Evolutionary conservation across 768 basidiomycete genomes (phyloP).

Genomic region (Termitomyces titanicus): DNA sequence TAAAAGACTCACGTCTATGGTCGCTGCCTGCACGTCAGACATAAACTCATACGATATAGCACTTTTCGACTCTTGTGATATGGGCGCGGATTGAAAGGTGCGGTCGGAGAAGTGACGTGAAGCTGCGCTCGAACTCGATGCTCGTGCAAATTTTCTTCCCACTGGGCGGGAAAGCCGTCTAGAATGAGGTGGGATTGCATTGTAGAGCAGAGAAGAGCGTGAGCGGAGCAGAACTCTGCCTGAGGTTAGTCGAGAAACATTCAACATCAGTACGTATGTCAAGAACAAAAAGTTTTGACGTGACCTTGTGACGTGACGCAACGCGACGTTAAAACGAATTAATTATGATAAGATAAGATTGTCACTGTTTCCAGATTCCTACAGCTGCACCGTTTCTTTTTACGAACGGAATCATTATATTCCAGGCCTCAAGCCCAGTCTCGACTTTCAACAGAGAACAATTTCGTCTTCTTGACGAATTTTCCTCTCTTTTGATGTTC

Average conservation of each 20-base stretch:
- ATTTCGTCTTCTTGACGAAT: too few relatives aligned
- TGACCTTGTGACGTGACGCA: background rate
- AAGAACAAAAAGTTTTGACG: background rate
- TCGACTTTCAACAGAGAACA: too few relatives aligned
- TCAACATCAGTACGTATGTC: background rate
- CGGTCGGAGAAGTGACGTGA: conserved; percentile 26
- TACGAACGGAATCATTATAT: too few relatives aligned
- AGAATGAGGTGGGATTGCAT: too few relatives aligned
- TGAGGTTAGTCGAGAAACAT: background rate
- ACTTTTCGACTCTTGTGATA: conserved; percentile 37
- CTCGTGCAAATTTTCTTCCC: background rate
- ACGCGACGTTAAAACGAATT: too few relatives aligned
- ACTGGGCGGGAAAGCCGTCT: background rate
- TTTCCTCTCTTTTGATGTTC: too few relatives aligned
- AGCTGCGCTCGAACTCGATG: background rate
- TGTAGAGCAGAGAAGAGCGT: background rate
- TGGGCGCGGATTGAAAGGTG: conserved; percentile 29
- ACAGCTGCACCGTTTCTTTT: too few relatives aligned
- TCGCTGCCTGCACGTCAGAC: conserved; percentile 49
- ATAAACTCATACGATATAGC: conserved; percentile 43
- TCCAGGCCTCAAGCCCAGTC: too few relatives aligned
- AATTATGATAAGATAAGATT: too few relatives aligned
- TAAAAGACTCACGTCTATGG: conserved; percentile 29
- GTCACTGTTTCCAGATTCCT: too few relatives aligned
- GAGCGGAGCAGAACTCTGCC: background rate